These are phyloP conservation scores for Gossypium raimondii DNA, from an alignment of 345 rosid genomes.

Conservation along the genomic window DNA sequence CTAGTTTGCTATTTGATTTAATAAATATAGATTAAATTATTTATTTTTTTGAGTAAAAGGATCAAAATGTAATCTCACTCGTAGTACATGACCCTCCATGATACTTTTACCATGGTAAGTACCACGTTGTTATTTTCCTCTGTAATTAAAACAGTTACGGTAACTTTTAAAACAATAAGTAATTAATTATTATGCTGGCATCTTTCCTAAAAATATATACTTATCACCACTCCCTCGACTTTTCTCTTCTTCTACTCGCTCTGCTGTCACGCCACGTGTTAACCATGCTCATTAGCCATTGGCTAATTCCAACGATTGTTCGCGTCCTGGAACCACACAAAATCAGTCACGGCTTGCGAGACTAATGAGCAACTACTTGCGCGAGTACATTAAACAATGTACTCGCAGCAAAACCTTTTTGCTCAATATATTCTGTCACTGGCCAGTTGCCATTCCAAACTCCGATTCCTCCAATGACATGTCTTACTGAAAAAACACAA, in stretches of 20 bases:
- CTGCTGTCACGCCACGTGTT: not conserved
- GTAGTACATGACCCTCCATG: no score
- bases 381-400: not conserved
- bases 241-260: not conserved
- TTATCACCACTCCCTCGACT: not conserved
- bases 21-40: no score
- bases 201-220: no score
- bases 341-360: not conserved
- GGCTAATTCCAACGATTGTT: not conserved
- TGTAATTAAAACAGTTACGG: not conserved
- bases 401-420: not conserved
- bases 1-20: no score
- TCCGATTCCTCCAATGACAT: not conserved
- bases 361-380: not conserved
- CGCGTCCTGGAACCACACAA: not conserved
- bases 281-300: not conserved
- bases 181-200: no score
- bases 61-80: no score
- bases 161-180: no score
- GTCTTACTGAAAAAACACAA: not conserved
- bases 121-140: no score
- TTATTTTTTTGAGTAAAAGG: no score
- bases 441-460: not conserved
- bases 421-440: constrained; percentile 1
- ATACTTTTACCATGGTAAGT: no score